Evolutionary conservation across 129 eudicot species (phyloP).

Genomic region (sunflower (Helianthus annuus)): HanXRQr2.0-SUNRISE NC_035448.2:135314461-135314960

Average conservation of each 20-base stretch:
- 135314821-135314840: neutral
- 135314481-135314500: slow-evolving; percentile 28
- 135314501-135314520: slow-evolving; percentile 13
- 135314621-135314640: too few species aligned
- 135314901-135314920: neutral
- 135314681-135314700: too few species aligned
- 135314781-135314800: too few species aligned
- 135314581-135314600: slow-evolving; percentile 7
- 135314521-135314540: slow-evolving; percentile 9
- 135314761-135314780: too few species aligned
- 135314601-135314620: too few species aligned
- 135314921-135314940: slow-evolving; percentile 1
- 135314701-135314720: too few species aligned
- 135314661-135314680: too few species aligned
- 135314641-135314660: too few species aligned
- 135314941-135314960: neutral
- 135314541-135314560: neutral
- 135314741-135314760: too few species aligned
- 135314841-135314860: neutral
- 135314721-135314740: too few species aligned
- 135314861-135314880: neutral
- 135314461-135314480: slow-evolving; percentile 24
- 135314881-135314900: neutral
- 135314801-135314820: neutral
- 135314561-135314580: neutral